These are phyloP conservation scores for Clarireedia homoeocarpa DNA, from an alignment of 2,329 filamentous ascomycete genomes.

Conservation along the genomic window DNA sequence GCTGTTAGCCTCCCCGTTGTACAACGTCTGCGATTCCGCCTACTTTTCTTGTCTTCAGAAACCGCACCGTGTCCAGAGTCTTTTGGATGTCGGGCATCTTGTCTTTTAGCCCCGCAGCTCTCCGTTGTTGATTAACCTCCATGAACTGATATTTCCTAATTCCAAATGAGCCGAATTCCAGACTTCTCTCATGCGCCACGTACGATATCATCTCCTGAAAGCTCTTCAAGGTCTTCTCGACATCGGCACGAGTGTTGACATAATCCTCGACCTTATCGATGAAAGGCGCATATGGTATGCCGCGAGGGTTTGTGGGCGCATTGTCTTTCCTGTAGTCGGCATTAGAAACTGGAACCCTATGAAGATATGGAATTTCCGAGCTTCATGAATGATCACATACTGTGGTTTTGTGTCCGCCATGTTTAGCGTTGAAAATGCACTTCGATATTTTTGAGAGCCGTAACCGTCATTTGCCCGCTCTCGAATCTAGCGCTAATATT, in stretches of 20 bases:
- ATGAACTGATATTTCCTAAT: constrained; percentile 98
- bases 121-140: constrained; percentile 85
- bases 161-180: constrained; percentile 16
- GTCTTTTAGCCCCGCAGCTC: constrained; percentile 74
- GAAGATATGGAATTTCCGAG: background rate
- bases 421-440: background rate
- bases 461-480: background rate
- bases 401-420: constrained; percentile 26
- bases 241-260: constrained; percentile 68
- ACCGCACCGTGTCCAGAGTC: constrained; percentile 84
- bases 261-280: constrained; percentile 87
- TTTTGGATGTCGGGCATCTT: constrained; percentile 98
- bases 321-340: constrained; percentile 34
- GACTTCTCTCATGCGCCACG: constrained; percentile 17
- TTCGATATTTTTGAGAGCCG: background rate
- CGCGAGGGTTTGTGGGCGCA: constrained; percentile 60
- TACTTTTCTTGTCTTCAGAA: constrained; percentile 71
- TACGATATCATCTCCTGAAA: constrained; percentile 95
- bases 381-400: constrained; percentile 13
- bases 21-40: constrained; percentile 10
- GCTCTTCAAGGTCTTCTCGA: constrained; percentile 71
- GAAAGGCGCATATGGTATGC: constrained; percentile 77
- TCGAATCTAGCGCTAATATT: background rate
- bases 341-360: constrained; percentile 9
- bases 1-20: constrained; percentile 11